phyloP scores from a whole-genome alignment of 306 rosid species.

The Prunus mira region DNA sequence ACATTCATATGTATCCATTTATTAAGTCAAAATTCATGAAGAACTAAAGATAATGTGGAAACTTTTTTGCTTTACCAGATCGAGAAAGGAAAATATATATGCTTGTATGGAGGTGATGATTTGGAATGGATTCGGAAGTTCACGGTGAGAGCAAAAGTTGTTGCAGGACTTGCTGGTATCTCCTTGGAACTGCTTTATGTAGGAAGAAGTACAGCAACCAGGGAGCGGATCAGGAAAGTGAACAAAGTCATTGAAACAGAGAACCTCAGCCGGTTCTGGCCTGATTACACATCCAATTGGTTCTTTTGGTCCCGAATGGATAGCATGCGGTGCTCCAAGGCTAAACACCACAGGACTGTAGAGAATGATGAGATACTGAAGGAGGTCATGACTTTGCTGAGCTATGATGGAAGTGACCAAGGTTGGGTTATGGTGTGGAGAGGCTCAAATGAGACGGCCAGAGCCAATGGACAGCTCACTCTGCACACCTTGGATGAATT shows the following conservation, averaged over 20 bases:
- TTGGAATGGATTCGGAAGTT: conserved; percentile 70
- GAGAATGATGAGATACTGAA: conserved; percentile 60
- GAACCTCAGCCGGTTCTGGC: conserved; percentile 51
- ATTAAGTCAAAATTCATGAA: too few relatives aligned
- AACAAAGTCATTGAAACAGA: conserved; percentile 25
- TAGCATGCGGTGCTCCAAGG: conserved; percentile 77
- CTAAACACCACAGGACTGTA: conserved; percentile 39
- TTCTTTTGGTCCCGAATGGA: conserved; percentile 86
- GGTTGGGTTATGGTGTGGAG: conserved; percentile 74
- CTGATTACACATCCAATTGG: conserved; percentile 51
- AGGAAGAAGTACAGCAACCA: conserved; percentile 57
- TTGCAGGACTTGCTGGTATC: conserved; percentile 42
- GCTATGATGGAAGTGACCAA: conserved; percentile 72
- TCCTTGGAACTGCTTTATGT: conserved; percentile 58
- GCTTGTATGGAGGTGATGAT: conserved; percentile 77
- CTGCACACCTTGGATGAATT: conserved; percentile 31
- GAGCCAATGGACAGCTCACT: conserved; percentile 65
- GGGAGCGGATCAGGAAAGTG: conserved; percentile 44
- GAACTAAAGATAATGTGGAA: not conserved
- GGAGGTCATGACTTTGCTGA: conserved; percentile 70
- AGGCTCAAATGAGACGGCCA: conserved; percentile 49
- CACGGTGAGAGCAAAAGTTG: conserved; percentile 34
- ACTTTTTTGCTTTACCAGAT: conserved; percentile 37
- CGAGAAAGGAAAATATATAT: conserved; percentile 39
- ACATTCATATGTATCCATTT: too few relatives aligned